A percentile compares a stretch with the other conserved stretches of the same genome.
Evolutionary conservation across 495 filamentous ascomycete genomes (phyloP).

Genomic region (Immersiella caudata): DNA sequence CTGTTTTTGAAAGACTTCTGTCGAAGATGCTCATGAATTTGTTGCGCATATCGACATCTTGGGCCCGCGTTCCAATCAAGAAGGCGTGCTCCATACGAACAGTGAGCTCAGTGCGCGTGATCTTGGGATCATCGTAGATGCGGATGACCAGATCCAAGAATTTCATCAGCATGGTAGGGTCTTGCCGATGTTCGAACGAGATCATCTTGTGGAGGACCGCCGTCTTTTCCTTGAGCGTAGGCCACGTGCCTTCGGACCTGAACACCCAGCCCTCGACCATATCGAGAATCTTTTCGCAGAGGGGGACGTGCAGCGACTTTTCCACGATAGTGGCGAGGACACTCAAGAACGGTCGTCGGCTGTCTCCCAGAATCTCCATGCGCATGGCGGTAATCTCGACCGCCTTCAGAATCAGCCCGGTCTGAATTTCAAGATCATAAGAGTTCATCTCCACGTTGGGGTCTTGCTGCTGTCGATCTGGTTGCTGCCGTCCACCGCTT

Average conservation of each 20-base stretch:
- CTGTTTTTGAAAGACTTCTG: slow-evolving; percentile 81
- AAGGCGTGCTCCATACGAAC: slow-evolving; percentile 97
- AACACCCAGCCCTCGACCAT: slow-evolving; percentile 98
- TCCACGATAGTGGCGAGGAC: slow-evolving; percentile 93
- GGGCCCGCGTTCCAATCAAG: slow-evolving; percentile 89
- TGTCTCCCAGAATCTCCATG: slow-evolving; percentile 92
- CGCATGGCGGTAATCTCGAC: slow-evolving; percentile 88
- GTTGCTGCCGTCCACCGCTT: slow-evolving; percentile 38
- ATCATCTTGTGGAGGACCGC: slow-evolving; percentile 98
- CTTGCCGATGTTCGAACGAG: slow-evolving; percentile 81
- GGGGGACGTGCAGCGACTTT: slow-evolving; percentile 77
- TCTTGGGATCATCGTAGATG: slow-evolving; percentile 95
- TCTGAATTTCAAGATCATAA: slow-evolving; percentile 82
- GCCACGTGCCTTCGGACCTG: slow-evolving; percentile 87
- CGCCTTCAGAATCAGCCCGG: slow-evolving; percentile 85
- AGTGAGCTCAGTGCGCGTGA: slow-evolving; percentile 91
- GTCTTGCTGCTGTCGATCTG: slow-evolving; percentile 49
- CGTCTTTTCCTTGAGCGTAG: slow-evolving; percentile 96
- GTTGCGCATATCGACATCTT: slow-evolving; percentile 96
- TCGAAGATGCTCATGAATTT: slow-evolving; percentile 95
- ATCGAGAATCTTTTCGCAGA: slow-evolving; percentile 88
- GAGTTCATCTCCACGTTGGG: slow-evolving; percentile 61
- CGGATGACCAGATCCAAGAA: slow-evolving; percentile 95
- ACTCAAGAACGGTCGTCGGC: slow-evolving; percentile 88
- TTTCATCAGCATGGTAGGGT: slow-evolving; percentile 80